phyloP scores from a whole-genome alignment of 108 stramenopile genomes.

The Skeletonema marinoi region DNA sequence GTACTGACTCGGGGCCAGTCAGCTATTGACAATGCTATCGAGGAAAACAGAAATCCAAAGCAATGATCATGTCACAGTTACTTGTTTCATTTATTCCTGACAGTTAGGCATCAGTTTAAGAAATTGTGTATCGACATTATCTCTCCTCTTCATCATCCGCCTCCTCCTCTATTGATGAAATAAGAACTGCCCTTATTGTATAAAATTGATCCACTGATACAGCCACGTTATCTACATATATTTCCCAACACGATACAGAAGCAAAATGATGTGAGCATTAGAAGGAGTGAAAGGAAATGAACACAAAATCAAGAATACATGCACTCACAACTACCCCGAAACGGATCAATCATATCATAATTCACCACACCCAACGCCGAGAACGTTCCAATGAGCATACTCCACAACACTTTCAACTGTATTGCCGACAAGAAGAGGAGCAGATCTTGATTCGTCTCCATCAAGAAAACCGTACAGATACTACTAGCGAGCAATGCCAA shows the following conservation, averaged over 20 bases:
- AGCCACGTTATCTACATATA: constrained; percentile 30
- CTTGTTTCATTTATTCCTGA: too few relatives aligned
- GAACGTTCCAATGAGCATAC: constrained; percentile 71
- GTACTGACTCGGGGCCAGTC: too few relatives aligned
- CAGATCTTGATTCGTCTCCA: constrained; percentile 63
- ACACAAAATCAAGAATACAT: neutral
- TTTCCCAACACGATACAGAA: neutral
- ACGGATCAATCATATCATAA: constrained; percentile 65
- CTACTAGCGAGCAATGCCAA: constrained; percentile 48
- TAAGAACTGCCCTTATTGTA: constrained; percentile 60
- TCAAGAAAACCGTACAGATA: constrained; percentile 56
- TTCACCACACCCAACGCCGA: constrained; percentile 60
- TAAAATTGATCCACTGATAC: constrained; percentile 65
- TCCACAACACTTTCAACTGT: constrained; percentile 64
- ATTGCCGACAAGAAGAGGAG: constrained; percentile 66
- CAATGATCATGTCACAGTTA: too few relatives aligned
- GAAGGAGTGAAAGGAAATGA: neutral
- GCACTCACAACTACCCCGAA: constrained; percentile 44
- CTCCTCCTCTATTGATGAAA: constrained; percentile 39
- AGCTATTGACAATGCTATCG: too few relatives aligned
- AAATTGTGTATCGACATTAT: neutral
- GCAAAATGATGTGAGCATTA: too few relatives aligned
- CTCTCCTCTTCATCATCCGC: neutral
- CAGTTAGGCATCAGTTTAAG: too few relatives aligned
- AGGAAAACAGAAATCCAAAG: too few relatives aligned